Percentiles rank a stretch among this genome's conserved stretches.
phyloP scores from a whole-genome alignment of 495 filamentous ascomycete species.

The Cenococcum geophilum region DNA sequence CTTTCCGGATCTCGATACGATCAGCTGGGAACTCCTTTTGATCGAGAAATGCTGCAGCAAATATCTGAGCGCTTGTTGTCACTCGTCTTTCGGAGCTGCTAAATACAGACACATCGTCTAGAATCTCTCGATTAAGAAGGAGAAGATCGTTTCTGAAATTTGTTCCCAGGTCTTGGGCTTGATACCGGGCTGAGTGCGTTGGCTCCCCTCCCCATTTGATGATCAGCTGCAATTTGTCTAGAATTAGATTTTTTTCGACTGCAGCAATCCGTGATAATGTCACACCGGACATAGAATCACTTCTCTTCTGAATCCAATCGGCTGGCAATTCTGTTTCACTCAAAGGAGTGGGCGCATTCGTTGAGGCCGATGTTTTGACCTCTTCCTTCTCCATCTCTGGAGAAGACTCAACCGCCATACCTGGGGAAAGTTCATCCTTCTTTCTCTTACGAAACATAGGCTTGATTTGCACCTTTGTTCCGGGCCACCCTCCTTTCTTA shows the following conservation, averaged over 20 bases:
- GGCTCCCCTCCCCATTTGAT: constrained; percentile 99
- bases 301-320: constrained; percentile 40
- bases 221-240: constrained; percentile 94
- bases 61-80: constrained; percentile 93
- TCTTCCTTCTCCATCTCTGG: constrained; percentile 22
- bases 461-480: constrained; percentile 98
- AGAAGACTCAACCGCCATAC: constrained; percentile 26
- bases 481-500: constrained; percentile 87
- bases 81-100: constrained; percentile 92
- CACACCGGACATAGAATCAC: constrained; percentile 77
- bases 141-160: constrained; percentile 94
- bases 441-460: constrained; percentile 89
- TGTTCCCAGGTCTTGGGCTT: constrained; percentile 86
- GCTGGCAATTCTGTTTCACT: constrained; percentile 7
- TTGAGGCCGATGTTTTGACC: constrained; percentile 5
- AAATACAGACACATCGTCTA: constrained; percentile 87
- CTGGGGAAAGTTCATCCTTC: constrained; percentile 46
- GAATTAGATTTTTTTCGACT: constrained; percentile 75
- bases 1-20: constrained; percentile 82
- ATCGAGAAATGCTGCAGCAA: constrained; percentile 82
- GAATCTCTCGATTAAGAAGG: constrained; percentile 83
- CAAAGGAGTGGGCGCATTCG: not conserved
- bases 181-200: constrained; percentile 93
- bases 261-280: constrained; percentile 87
- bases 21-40: constrained; percentile 78